These are phyloP conservation scores for Xylaria sp. DNA, from an alignment of 2,329 filamentous ascomycete genomes.

Conservation along the genomic window DNA sequence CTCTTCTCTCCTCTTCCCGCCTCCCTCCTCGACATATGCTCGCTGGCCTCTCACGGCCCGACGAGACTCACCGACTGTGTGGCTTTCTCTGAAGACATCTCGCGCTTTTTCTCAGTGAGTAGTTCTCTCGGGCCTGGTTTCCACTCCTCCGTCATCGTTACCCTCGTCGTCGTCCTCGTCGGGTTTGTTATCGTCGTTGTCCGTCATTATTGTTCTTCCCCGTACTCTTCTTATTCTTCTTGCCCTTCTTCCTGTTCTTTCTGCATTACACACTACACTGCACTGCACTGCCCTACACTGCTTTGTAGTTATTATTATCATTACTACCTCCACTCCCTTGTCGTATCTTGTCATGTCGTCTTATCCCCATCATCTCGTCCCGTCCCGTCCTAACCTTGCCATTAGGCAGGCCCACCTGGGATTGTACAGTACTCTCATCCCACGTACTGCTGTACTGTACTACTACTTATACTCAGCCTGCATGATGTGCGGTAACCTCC, in stretches of 20 bases:
- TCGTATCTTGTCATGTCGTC: constrained; percentile 17
- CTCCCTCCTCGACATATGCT: not conserved
- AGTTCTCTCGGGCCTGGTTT: not conserved
- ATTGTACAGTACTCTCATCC: constrained; percentile 14
- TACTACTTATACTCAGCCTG: constrained; percentile 16
- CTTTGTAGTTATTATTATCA: too few species aligned
- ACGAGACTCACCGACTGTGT: not conserved
- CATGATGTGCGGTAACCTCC: constrained; percentile 25
- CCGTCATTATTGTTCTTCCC: not conserved
- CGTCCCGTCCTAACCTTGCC: constrained; percentile 31
- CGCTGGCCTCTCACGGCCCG: not conserved
- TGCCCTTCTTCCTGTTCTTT: not conserved
- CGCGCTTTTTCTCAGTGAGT: not conserved
- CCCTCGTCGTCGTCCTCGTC: not conserved
- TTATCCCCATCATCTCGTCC: constrained; percentile 19
- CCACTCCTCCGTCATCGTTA: not conserved
- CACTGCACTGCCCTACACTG: too few species aligned
- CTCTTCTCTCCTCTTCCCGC: not conserved
- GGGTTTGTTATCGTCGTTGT: not conserved
- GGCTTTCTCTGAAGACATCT: not conserved
- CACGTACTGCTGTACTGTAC: constrained; percentile 5
- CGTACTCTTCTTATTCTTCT: not conserved
- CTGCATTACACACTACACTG: not conserved
- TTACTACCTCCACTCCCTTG: constrained; percentile 18
- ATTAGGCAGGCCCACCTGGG: constrained; percentile 16